These are phyloP conservation scores for Leccinum obscurum DNA, from an alignment of 768 basidiomycete genomes.

Conservation along the genomic window DNA sequence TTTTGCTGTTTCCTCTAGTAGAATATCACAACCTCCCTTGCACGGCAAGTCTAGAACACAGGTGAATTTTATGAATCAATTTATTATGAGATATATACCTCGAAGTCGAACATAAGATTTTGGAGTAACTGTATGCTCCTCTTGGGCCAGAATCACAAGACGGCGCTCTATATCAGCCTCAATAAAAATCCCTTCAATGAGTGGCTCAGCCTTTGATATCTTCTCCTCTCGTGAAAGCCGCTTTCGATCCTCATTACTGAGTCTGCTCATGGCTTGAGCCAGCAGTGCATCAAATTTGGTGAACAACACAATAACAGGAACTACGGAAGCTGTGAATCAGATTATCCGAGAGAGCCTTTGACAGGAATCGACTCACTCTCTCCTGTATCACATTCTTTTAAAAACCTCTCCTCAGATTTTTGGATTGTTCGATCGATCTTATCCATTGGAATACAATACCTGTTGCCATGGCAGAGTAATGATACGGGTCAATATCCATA, in stretches of 20 bases:
- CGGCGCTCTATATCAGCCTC: not conserved
- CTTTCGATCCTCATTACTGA: not conserved
- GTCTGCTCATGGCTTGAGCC: not conserved
- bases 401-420: not conserved
- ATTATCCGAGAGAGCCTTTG: too few relatives aligned
- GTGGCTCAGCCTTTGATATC: not conserved
- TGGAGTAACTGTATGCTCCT: not conserved
- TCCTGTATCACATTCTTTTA: not conserved
- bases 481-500: too few relatives aligned
- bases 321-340: not conserved
- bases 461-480: not conserved
- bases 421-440: not conserved
- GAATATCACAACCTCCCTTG: not conserved
- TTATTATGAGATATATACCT: not conserved
- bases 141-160: not conserved
- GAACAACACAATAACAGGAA: conserved; percentile 9
- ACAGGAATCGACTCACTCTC: not conserved
- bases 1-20: not conserved
- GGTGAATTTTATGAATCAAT: not conserved
- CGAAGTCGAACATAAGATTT: not conserved
- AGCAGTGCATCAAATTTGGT: conserved; percentile 12
- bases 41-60: not conserved
- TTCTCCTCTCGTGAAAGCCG: not conserved
- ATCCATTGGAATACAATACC: not conserved
- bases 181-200: conserved; percentile 1